Evolutionary conservation across 1,284 basidiomycete genomes (phyloP), one percentile per base, ranked within the genome.

Genomic region (Polyporus tsugae): DNA sequence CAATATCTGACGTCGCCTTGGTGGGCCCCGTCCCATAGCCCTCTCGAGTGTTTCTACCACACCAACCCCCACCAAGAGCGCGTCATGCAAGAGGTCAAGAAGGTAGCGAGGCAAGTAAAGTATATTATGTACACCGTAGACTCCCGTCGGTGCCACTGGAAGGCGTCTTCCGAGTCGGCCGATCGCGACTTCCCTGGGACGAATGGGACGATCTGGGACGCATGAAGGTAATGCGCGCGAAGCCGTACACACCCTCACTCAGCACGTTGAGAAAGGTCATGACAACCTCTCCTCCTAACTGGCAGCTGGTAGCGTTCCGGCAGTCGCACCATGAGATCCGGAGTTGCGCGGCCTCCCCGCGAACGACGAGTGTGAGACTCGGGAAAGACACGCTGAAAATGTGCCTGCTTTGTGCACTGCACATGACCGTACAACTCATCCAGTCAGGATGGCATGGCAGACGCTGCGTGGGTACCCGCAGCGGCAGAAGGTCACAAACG

Each of bases 311-410:
- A 35, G 33, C 42, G 41, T 7, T 22, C 59, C 46, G 33, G 59
- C 49, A 33, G 44, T 38, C 17, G 25, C 22, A 57, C 17, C 39
- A 64, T 60, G 62, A 52, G 33, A 60, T 22, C 65, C 39, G 53
- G 33, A 25, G 33, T 6, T 17, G 36, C 22, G 22, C 55, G 38
- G 29, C 46, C 19, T 60, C 53, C 66, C 36, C 62, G 46, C 58
- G 59, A 49, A 55, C 35, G 58, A 62, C 59, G 49, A 35, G 62
- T 64, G 66, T 67, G 66, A 33, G 66, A 67, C 22, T 6, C 33
- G 35, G 38, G 36, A 29, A n/a, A 29, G 36, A 57, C 52, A 41
- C 60, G 33, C 38, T 57, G 60, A 66, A 55, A 49, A 55, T 29
- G 35, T 41, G 11, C 60, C 52, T 46, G 22, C 29, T 66, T 44